Conservation (phyloP, 345 rosid species). For the Bruguiera gymnorhiza region DNA sequence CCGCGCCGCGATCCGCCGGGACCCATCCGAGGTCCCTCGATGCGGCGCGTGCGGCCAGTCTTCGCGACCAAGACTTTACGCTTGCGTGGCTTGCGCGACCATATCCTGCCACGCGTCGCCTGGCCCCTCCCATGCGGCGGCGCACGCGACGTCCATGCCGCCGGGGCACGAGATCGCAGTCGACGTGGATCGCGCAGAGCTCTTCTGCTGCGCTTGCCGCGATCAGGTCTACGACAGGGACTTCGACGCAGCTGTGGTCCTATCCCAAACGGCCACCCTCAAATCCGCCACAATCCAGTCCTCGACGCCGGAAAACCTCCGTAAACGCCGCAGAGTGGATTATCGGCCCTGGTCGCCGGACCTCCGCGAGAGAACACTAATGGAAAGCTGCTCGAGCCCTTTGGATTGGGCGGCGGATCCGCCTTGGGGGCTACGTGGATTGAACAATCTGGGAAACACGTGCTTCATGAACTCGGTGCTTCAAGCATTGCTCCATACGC, state of each 20-base stretch:
- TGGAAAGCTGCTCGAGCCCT: constrained; percentile 44
- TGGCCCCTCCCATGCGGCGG: constrained; percentile 50
- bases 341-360: constrained; percentile 50
- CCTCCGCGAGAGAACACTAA: constrained; percentile 47
- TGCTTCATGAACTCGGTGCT: constrained; percentile 93
- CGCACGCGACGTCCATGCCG: constrained; percentile 47
- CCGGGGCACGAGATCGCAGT: constrained; percentile 66
- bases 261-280: constrained; percentile 38
- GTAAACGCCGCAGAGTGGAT: constrained; percentile 64
- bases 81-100: constrained; percentile 70
- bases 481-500: constrained; percentile 85
- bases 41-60: constrained; percentile 42
- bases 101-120: constrained; percentile 54
- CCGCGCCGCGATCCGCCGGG: constrained; percentile 48
- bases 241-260: constrained; percentile 64
- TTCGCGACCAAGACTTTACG: constrained; percentile 44
- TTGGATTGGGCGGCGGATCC: constrained; percentile 12
- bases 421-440: constrained; percentile 77
- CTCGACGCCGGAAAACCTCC: constrained; percentile 32
- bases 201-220: constrained; percentile 67
- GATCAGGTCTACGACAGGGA: constrained; percentile 90
- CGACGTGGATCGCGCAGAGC: constrained; percentile 85
- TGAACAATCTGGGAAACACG: constrained; percentile 84
- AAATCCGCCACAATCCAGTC: constrained; percentile 24
- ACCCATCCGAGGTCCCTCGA: constrained; percentile 50